Base-by-base conservation (phyloP, 2,329 filamentous ascomycete species). In the Ophiostoma quercus region DNA sequence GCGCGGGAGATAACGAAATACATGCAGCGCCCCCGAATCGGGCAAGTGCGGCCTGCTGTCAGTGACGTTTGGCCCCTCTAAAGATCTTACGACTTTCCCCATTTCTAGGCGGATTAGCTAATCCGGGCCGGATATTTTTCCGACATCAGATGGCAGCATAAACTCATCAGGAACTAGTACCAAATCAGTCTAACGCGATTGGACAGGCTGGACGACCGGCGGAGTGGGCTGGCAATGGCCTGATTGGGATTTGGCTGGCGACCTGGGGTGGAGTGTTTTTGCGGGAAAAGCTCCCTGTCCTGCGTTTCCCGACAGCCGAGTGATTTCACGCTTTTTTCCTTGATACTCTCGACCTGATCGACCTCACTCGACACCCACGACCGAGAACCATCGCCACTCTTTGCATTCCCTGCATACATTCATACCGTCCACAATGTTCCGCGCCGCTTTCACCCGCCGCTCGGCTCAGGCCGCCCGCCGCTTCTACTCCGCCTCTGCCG, bases 391-490 rank as follows among this genome's bases (percentile, higher is more conserved):
- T 63, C 47, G 66, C 65, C 62, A 62, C 63, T 67, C 67, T 22
- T 39, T 66, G 57, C 25, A 34, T 32, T 25, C 57, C 3, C 12
- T 62, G 57, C 57, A 62, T 62, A 34, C 57, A 22, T 1, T 2
- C n/a, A 39, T 22, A 29, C 29, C 29, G 60, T 32, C 54, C 69
- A 69, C 43, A 67, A 74, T 74, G 73, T 67, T 74, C 67, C 72
- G 73, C 62, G 60, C 71, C 29, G 71, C 70, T n/a, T 29, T 73
- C 14, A 16, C 71, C 60, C 71, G 72, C 69, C 71, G 72, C 43
- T 69, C 68, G 47, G 67, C 47, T 32, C 71, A 71, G 68, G 73
- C 73, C n/a, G 71, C 68, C 22, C 72, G 71, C 69, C 73, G 72
- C 54, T 63, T 72, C 29, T 73, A 71, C 70, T 73, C 73, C 43